Evolutionary conservation across 345 rosid genomes (phyloP).

Genomic region (Brassica carinata): DNA sequence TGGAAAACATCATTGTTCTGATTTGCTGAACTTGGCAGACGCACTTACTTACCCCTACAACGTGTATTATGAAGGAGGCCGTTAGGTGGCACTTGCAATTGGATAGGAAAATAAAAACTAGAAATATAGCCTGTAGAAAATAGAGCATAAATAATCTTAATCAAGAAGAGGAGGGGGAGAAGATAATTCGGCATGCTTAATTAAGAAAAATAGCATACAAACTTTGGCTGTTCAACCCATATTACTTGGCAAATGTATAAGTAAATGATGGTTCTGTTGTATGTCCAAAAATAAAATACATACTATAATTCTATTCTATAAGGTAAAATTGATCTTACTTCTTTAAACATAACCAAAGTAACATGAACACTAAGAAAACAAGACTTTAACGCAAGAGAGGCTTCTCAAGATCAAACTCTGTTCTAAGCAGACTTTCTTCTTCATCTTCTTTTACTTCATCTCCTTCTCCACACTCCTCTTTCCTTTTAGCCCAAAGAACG

Average conservation of each 20-base stretch:
- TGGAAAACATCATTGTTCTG: neutral
- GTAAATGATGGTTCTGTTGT: neutral
- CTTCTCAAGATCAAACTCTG: slow-evolving; percentile 55
- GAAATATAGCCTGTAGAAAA: neutral
- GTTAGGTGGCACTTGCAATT: neutral
- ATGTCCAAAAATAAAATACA: neutral
- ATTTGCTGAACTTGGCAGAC: neutral
- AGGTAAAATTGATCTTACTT: slow-evolving; percentile 3
- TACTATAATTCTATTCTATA: neutral
- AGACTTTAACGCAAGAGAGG: slow-evolving; percentile 60
- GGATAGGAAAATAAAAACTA: neutral
- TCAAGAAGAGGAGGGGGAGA: neutral
- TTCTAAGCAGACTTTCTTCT: slow-evolving; percentile 38
- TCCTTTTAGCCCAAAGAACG: slow-evolving; percentile 91
- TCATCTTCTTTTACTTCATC: neutral
- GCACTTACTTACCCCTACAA: neutral
- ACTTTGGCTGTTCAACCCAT: neutral
- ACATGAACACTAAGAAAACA: neutral
- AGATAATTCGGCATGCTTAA: neutral
- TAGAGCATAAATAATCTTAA: neutral
- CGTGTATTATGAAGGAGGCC: neutral
- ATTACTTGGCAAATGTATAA: neutral
- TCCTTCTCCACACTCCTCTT: slow-evolving; percentile 50
- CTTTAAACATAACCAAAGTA: slow-evolving; percentile 12
- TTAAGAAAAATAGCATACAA: neutral